Evolutionary conservation across 1,284 basidiomycete genomes (phyloP), one percentile per base, ranked within the genome.

Genomic region (Apiotrichum veenhuisii): DNA sequence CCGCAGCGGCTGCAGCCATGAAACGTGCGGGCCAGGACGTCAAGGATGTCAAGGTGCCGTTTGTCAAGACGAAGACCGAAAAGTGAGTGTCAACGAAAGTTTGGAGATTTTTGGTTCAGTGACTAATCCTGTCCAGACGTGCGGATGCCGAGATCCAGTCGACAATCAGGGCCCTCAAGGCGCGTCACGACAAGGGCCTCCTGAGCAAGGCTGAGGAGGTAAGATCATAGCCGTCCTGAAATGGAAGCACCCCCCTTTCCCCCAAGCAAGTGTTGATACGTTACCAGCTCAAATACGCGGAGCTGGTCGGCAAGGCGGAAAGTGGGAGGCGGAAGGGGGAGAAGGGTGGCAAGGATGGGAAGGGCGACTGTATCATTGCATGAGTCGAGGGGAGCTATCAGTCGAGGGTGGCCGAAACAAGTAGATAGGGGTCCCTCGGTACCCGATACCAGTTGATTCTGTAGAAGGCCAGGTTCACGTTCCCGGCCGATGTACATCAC

Each of bases 181-280:
- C 66, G 15, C 58, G 76, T 12, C 70, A 75, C 50, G 72, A 75
- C 42, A 76, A 76, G 59, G 76, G 76, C 20, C 54, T 77, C n/a
- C 59, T 77, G 50, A 67, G 62, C 26, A 71, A 73, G 52, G 61
- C 71, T n/a, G 76, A 77, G 64, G 68, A 77, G 72, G 75, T 77
- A 66, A 75, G 74, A 66, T 69, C 26, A n/a, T 26, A 23, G 51
- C 52, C 8, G 36, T 10, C 14, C 14, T 34, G 33, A 9, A 14
- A 34, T 4, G 23, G 40, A 40, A 15, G 42, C 20, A 42, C 27
- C 40, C 49, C 25, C 26, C 25, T 34, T 25, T 25, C 9, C 9
- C 27, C 9, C 11, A 4, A 11, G 27, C 14, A 17, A 46, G 44
- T n/a, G n/a, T 25, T 37, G 20, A 36, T 20, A 42, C 14, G 17